Percentiles rank a stretch among this genome's conserved stretches.
phyloP scores from a whole-genome alignment of 2,329 filamentous ascomycete genomes.

The Claviceps spartinae region DNA sequence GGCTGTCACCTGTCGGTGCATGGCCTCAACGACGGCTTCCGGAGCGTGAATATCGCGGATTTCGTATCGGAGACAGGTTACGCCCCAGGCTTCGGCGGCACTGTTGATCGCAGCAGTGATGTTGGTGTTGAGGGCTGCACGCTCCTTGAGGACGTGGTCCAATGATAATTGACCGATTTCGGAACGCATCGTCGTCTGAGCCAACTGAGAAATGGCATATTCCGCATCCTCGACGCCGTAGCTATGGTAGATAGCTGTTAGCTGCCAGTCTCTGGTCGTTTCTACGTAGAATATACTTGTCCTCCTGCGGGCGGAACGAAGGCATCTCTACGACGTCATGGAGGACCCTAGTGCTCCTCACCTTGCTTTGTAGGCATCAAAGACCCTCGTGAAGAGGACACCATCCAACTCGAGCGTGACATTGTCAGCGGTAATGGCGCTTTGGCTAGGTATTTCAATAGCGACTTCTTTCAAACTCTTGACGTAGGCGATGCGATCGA shows the following conservation, averaged over 20 bases:
- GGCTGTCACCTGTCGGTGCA: slow-evolving; percentile 96
- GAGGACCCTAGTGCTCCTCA: slow-evolving; percentile 25
- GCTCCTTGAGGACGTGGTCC: slow-evolving; percentile 95
- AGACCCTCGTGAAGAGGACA: slow-evolving; percentile 87
- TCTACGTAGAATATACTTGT: too few species aligned
- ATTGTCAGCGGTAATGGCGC: slow-evolving; percentile 96
- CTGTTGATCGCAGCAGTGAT: slow-evolving; percentile 99
- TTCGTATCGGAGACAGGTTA: slow-evolving; percentile 91
- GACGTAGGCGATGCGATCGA: slow-evolving; percentile 95
- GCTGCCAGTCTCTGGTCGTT: background rate
- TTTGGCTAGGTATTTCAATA: slow-evolving; percentile 94
- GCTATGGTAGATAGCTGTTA: slow-evolving; percentile 30
- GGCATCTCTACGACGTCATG: background rate
- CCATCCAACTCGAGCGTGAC: slow-evolving; percentile 94
- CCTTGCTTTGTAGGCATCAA: slow-evolving; percentile 97
- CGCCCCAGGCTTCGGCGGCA: slow-evolving; percentile 91
- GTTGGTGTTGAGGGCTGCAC: slow-evolving; percentile 88
- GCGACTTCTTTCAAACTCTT: slow-evolving; percentile 94
- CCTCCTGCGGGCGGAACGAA: background rate
- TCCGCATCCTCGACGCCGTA: slow-evolving; percentile 98
- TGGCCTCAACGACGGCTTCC: slow-evolving; percentile 83
- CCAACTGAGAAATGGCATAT: slow-evolving; percentile 94
- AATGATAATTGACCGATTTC: slow-evolving; percentile 94
- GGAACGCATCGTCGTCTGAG: slow-evolving; percentile 96
- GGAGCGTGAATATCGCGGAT: slow-evolving; percentile 97